These are phyloP conservation scores for Teratosphaeria nubilosa DNA, from an alignment of 2,329 filamentous ascomycete species.

Conservation along the genomic window DNA sequence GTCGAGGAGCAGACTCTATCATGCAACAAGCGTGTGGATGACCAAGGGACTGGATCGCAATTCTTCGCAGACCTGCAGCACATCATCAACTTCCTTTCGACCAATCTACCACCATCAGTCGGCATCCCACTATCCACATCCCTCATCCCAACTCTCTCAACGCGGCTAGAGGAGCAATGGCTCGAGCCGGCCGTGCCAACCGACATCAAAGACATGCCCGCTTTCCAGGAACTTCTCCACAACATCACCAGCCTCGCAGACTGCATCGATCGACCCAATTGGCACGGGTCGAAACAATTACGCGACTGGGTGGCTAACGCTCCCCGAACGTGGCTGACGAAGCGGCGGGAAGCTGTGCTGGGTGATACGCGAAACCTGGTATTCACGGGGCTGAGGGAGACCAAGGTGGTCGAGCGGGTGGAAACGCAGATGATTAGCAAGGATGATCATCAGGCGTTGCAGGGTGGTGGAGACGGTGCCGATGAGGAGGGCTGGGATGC, in stretches of 20 bases:
- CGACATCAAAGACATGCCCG: conserved; percentile 57
- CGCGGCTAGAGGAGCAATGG: conserved; percentile 62
- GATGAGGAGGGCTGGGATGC: conserved; percentile 52
- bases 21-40: conserved; percentile 10
- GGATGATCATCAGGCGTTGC: conserved; percentile 55
- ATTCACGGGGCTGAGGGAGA: conserved; percentile 53
- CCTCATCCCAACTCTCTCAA: conserved; percentile 60
- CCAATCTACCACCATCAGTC: conserved; percentile 40
- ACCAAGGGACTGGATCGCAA: conserved; percentile 18
- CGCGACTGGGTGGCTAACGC: conserved; percentile 72
- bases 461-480: conserved; percentile 33
- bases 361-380: conserved; percentile 63
- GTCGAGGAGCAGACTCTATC: conserved; percentile 18
- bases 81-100: conserved; percentile 42
- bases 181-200: conserved; percentile 67
- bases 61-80: conserved; percentile 32
- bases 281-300: conserved; percentile 53
- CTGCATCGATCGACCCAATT: conserved; percentile 51
- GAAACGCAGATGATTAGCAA: conserved; percentile 72
- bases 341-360: conserved; percentile 69
- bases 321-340: conserved; percentile 74
- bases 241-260: conserved; percentile 55
- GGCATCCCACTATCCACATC: conserved; percentile 50
- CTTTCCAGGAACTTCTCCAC: conserved; percentile 62
- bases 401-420: conserved; percentile 66